Base-by-base conservation (phyloP, 1,284 basidiomycete genomes). In the Ganoderma multipileum region DNA sequence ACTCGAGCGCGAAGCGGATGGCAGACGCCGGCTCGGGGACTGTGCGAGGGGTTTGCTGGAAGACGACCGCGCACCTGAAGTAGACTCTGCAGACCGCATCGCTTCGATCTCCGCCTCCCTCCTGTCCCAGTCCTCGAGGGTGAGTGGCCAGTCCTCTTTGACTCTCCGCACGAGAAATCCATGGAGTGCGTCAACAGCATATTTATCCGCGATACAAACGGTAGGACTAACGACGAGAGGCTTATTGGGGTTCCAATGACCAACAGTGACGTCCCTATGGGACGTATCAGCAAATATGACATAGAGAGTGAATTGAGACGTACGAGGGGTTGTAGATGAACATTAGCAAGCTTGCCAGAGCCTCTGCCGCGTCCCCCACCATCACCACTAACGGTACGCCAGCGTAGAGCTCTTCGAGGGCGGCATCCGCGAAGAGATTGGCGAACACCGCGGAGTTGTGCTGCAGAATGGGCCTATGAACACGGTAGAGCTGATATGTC, bases 171-270 rank as follows among this genome's bases (percentile, higher is more conserved):
- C 77, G 71, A 89, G 89, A 59, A 82, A 85, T 44, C 79, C 73
- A 0, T 86, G 86, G 18, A 91, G 84, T 60, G 85, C 82, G 54
- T 88, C 85, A 59, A 89, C 83, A 63, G 90, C 81, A 75, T 92
- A 92, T 77, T 91, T 91, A 33, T 86, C 84, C 1, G 90, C 89
- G 1, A 92, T 79, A n/a, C 89, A 87, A 6, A 91, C 83, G 36
- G 89, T 85, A 26, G 85, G 83, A 3, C 87, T 81, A 39, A 91
- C 77, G 14, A 79, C 60, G 18, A 68, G 52, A 30, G 71, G 69
- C 1, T 69, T 72, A 50, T 69, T 64, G 26, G 74, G 70, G 60
- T 75, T 67, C 39, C 71, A 42, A 2, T 42, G n/a, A 41, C 39
- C 39, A 38, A 61, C 26, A 3, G 18, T 20, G 23, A 36, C 26